phyloP scores from a whole-genome alignment of 768 basidiomycete genomes.

The Hericium erinaceus region DNA sequence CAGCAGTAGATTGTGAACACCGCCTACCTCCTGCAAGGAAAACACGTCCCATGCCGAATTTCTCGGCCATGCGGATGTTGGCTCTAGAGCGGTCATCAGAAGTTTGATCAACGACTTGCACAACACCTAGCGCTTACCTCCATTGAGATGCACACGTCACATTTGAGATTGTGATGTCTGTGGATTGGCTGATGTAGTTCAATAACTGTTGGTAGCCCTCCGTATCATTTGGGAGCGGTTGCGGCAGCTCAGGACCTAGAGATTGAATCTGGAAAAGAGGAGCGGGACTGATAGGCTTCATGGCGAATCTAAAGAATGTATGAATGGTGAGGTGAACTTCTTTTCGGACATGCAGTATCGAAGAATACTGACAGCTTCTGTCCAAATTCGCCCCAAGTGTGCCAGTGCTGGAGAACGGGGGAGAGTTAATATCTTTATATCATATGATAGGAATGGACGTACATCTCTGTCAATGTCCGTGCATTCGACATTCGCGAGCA shows the following conservation, averaged over 20 bases:
- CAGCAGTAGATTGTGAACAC: no score
- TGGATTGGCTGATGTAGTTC: background rate
- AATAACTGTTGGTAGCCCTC: constrained; percentile 5
- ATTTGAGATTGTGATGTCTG: constrained; percentile 5
- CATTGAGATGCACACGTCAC: constrained; percentile 7
- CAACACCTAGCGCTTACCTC: background rate
- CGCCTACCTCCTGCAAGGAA: constrained; percentile 39
- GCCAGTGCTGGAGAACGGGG: constrained; percentile 7
- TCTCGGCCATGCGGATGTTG: constrained; percentile 39
- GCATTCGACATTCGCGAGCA: constrained; percentile 30
- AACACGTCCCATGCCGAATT: constrained; percentile 32
- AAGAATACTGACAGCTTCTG: constrained; percentile 1
- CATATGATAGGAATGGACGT: constrained; percentile 4
- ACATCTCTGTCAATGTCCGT: constrained; percentile 24
- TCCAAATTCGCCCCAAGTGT: constrained; percentile 13
- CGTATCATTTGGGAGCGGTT: background rate
- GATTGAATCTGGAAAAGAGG: constrained; percentile 9
- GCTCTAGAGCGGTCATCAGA: constrained; percentile 23
- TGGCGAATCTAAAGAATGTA: background rate
- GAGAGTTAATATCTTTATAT: background rate
- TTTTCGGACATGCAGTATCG: no score
- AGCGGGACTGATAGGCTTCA: constrained; percentile 8
- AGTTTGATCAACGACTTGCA: background rate
- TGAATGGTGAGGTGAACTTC: background rate
- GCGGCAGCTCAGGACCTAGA: constrained; percentile 6